Conservation (phyloP, 805 yeast genomes). For the Clavispora phyllophila region DNA sequence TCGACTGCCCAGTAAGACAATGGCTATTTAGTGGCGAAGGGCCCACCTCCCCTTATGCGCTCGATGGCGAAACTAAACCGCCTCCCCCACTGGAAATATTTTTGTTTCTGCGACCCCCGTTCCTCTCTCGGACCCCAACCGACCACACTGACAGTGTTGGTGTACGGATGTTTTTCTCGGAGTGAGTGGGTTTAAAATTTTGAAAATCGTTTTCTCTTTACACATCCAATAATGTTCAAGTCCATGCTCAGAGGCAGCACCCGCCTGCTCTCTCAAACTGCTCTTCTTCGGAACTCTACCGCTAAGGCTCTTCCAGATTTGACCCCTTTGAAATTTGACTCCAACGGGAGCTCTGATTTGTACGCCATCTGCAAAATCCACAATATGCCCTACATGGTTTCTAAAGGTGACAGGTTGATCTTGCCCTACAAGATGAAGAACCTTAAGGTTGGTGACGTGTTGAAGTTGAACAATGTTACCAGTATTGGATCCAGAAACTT, state of each 20-base stretch:
- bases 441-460: slow-evolving; percentile 79
- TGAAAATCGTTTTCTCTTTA: slow-evolving; percentile 1
- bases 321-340: slow-evolving; percentile 60
- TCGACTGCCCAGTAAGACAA: too few relatives aligned
- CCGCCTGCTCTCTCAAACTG: slow-evolving; percentile 8
- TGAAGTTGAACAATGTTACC: slow-evolving; percentile 67
- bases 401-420: slow-evolving; percentile 81
- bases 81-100: too few relatives aligned
- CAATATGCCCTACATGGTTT: slow-evolving; percentile 80
- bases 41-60: too few relatives aligned
- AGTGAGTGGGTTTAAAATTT: background rate
- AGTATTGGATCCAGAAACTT: slow-evolving; percentile 83
- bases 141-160: background rate
- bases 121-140: too few relatives aligned
- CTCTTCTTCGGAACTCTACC: slow-evolving; percentile 7
- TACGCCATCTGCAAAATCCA: slow-evolving; percentile 83
- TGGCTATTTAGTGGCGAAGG: too few relatives aligned
- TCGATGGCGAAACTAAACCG: too few relatives aligned
- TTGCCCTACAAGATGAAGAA: slow-evolving; percentile 74
- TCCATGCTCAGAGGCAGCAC: slow-evolving; percentile 6
- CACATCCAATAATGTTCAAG: slow-evolving; percentile 6
- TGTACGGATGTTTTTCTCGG: slow-evolving; percentile 1
- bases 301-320: slow-evolving; percentile 31
- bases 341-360: slow-evolving; percentile 46
- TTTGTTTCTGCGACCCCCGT: background rate